Evolutionary conservation across 2,329 filamentous ascomycete species (phyloP).

Genomic region (Colletotrichum sansevieriae): DNA sequence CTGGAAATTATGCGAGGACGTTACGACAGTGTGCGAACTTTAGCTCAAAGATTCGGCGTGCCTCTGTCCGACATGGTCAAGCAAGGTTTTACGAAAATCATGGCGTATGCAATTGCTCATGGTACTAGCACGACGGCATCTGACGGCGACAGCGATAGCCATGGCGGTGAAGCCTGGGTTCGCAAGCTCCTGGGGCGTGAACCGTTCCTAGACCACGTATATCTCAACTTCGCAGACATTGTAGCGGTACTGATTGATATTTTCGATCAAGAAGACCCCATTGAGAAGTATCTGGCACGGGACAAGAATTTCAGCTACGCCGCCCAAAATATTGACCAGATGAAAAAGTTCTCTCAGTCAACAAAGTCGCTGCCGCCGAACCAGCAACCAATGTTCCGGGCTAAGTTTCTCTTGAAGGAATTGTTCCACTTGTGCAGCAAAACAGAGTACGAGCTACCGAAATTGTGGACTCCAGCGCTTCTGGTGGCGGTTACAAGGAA

Average conservation of each 20-base stretch:
- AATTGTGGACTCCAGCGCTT: slow-evolving; percentile 81
- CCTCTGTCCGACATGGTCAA: slow-evolving; percentile 71
- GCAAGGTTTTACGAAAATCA: slow-evolving; percentile 79
- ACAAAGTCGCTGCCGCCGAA: slow-evolving; percentile 75
- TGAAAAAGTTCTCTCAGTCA: slow-evolving; percentile 78
- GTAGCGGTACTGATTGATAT: slow-evolving; percentile 81
- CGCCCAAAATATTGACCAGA: slow-evolving; percentile 74
- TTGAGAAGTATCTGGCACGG: slow-evolving; percentile 76
- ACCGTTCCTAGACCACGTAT: slow-evolving; percentile 72
- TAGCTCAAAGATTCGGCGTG: slow-evolving; percentile 70
- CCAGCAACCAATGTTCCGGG: slow-evolving; percentile 89
- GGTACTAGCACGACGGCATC: slow-evolving; percentile 69
- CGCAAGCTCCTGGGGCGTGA: slow-evolving; percentile 78
- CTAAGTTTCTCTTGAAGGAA: slow-evolving; percentile 80
- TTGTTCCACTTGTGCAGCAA: slow-evolving; percentile 83
- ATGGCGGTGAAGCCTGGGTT: slow-evolving; percentile 74
- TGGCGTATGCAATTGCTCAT: slow-evolving; percentile 87
- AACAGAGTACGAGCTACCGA: slow-evolving; percentile 73
- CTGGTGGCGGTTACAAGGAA: slow-evolving; percentile 81
- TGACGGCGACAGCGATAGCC: slow-evolving; percentile 62
- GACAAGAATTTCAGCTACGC: slow-evolving; percentile 71
- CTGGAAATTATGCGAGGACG: slow-evolving; percentile 87
- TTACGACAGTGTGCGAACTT: slow-evolving; percentile 69
- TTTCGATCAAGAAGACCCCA: slow-evolving; percentile 81
- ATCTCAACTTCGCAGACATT: slow-evolving; percentile 80